phyloP scores from a whole-genome alignment of 345 rosid species.

The Populus davidiana region DNA sequence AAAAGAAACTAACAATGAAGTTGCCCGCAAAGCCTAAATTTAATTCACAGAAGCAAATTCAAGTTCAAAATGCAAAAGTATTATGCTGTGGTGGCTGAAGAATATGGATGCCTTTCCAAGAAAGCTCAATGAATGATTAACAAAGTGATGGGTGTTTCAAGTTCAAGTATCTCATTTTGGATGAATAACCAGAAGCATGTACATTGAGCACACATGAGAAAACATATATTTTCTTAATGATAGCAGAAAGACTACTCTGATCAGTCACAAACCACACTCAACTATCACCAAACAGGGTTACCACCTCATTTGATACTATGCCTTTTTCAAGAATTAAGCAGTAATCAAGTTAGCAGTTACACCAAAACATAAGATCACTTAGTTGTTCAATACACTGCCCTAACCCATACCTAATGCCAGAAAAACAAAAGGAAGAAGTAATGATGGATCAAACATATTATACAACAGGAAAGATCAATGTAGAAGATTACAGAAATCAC shows the following conservation, averaged over 20 bases:
- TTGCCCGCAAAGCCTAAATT: background rate
- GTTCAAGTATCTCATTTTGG: background rate
- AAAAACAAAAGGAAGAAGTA: background rate
- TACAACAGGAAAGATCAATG: too few relatives aligned
- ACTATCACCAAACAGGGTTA: background rate
- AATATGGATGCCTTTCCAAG: background rate
- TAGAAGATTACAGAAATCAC: background rate
- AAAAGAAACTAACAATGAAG: background rate
- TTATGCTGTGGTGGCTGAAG: background rate
- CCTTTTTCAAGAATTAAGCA: background rate
- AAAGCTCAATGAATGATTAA: background rate
- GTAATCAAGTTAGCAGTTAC: background rate
- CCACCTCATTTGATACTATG: background rate
- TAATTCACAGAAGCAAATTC: background rate
- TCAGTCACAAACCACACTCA: background rate
- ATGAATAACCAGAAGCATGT: background rate
- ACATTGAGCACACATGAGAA: background rate
- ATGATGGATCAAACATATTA: background rate
- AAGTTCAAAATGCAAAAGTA: background rate
- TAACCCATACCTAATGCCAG: background rate
- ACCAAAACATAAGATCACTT: background rate
- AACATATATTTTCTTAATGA: background rate
- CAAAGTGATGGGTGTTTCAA: background rate
- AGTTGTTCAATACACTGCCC: background rate
- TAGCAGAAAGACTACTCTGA: background rate